Base-by-base conservation (phyloP, 352 stramenopile genomes). In the Porosira glacialis region DNA sequence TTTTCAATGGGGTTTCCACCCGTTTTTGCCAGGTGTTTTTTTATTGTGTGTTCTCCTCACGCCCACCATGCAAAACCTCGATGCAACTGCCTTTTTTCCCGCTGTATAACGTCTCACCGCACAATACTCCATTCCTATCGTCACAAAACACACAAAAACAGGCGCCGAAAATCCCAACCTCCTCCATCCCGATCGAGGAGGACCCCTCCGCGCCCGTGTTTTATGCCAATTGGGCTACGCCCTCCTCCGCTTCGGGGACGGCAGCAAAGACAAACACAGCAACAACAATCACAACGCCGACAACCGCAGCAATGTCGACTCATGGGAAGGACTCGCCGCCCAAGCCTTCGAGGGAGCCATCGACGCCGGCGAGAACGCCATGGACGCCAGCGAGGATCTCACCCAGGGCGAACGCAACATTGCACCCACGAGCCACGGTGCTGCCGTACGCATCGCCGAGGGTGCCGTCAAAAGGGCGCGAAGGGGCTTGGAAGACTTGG, bases 301-400 rank as follows among this genome's bases (percentile, higher is more conserved):
- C n/a, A n/a, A n/a, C n/a, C n/a, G n/a, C n/a, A n/a, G n/a, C n/a
- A n/a, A n/a, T n/a, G n/a, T n/a, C n/a, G n/a, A n/a, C n/a, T n/a
- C n/a, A n/a, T n/a, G n/a, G n/a, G n/a, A n/a, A n/a, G n/a, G n/a
- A n/a, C n/a, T n/a, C n/a, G n/a, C n/a, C n/a, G n/a, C n/a, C n/a
- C n/a, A n/a, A n/a, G 39, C 67, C 0, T 84, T 89, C 56, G 60
- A 80, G 13, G 35, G 71, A 30, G 76, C 70, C 0, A 77, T 84
- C 31, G 21, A 69, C 30, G 52, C 63, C 38, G 51, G 60, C n/a
- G 64, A 68, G 17, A 55, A 41, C 35, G 58, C 39, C 39, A 53
- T 70, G 15, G 26, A 69, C 17, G 45, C 55, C 3, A 24, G 17
- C 1, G 39, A 59, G 43, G 56, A 48, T 17, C n/a, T 62, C 26